Evolutionary conservation across 164 flowering plant genomes (phyloP).

Genomic region (Berberis vulgaris): DNA sequence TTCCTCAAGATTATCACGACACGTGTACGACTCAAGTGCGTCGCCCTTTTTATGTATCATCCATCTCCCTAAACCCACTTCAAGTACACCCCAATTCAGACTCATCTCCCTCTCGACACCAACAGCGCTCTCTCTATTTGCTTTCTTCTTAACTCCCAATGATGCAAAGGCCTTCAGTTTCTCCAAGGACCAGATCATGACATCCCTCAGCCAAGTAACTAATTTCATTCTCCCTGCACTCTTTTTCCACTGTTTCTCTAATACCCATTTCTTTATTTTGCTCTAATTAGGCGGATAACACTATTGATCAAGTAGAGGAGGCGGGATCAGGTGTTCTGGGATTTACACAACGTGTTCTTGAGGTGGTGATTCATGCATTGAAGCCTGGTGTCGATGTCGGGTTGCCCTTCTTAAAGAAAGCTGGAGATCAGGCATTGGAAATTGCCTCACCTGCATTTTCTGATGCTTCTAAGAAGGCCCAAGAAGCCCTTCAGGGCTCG

Average conservation of each 20-base stretch:
- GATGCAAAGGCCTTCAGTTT: conserved; percentile 57
- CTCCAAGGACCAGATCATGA: conserved; percentile 70
- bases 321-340: conserved; percentile 45
- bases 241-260: background rate
- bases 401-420: conserved; percentile 51
- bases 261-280: background rate
- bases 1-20: too few relatives aligned
- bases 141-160: conserved; percentile 40
- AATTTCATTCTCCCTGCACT: background rate
- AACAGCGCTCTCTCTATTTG: conserved; percentile 37
- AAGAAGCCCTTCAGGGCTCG: conserved; percentile 59
- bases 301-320: conserved; percentile 58
- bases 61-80: conserved; percentile 10
- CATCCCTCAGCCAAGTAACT: conserved; percentile 56
- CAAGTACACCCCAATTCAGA: conserved; percentile 15
- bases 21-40: too few relatives aligned
- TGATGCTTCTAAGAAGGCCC: conserved; percentile 73
- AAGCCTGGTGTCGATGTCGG: conserved; percentile 72
- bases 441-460: conserved; percentile 65
- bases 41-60: too few relatives aligned
- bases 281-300: conserved; percentile 56
- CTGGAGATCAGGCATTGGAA: conserved; percentile 62
- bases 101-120: conserved; percentile 33
- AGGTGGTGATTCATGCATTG: conserved; percentile 32
- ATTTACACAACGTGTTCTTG: conserved; percentile 27